phyloP scores from a whole-genome alignment of 371 early-diverging fungal species.

The Mucor sp. region DNA sequence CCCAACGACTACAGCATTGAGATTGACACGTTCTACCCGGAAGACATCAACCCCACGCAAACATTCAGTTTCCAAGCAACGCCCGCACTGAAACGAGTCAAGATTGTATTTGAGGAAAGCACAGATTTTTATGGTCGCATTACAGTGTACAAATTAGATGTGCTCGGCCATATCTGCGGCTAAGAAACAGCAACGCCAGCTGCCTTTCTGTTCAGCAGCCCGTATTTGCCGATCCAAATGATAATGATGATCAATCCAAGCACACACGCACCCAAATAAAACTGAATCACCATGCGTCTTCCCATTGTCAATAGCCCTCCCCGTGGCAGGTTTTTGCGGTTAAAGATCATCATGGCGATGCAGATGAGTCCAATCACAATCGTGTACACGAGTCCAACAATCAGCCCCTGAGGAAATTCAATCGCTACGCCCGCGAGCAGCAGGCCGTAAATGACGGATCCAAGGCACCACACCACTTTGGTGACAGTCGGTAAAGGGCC shows the following conservation, averaged over 20 bases:
- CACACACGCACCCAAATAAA: slow-evolving; percentile 44
- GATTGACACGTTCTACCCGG: slow-evolving; percentile 59
- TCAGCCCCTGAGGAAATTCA: slow-evolving; percentile 45
- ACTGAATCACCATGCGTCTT: slow-evolving; percentile 50
- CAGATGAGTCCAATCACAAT: slow-evolving; percentile 31
- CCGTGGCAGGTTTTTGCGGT: slow-evolving; percentile 18
- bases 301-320: slow-evolving; percentile 50
- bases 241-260: slow-evolving; percentile 49
- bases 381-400: slow-evolving; percentile 44
- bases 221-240: slow-evolving; percentile 48
- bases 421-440: slow-evolving; percentile 49
- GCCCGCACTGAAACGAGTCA: slow-evolving; percentile 45
- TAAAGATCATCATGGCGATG: slow-evolving; percentile 24
- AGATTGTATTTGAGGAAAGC: slow-evolving; percentile 74
- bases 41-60: slow-evolving; percentile 66
- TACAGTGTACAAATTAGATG: slow-evolving; percentile 78
- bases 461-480: slow-evolving; percentile 35
- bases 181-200: slow-evolving; percentile 26
- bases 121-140: slow-evolving; percentile 92
- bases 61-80: slow-evolving; percentile 24
- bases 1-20: slow-evolving; percentile 53
- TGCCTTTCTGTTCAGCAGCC: slow-evolving; percentile 42
- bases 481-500: slow-evolving; percentile 27
- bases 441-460: slow-evolving; percentile 38
- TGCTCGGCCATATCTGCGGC: slow-evolving; percentile 49